Conservation (phyloP, 495 filamentous ascomycete species). For the Penicillium samsonianum region DNA sequence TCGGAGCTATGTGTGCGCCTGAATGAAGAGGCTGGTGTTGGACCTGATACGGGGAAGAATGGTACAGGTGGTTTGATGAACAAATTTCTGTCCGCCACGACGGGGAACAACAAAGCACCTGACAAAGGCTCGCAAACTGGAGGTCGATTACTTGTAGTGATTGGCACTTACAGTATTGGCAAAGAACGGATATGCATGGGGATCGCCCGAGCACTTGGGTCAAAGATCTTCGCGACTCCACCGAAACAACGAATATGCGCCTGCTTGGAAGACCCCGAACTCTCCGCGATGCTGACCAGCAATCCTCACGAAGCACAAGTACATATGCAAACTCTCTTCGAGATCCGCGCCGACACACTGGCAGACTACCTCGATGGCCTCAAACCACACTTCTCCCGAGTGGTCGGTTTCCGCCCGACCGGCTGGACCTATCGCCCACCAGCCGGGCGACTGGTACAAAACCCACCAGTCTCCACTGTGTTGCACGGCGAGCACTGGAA, state of each 20-base stretch:
- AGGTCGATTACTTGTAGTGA: slow-evolving; percentile 83
- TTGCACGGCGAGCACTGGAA: slow-evolving; percentile 75
- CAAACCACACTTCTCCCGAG: slow-evolving; percentile 74
- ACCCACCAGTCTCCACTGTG: slow-evolving; percentile 65
- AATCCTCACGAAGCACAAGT: slow-evolving; percentile 87
- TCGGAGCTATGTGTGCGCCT: slow-evolving; percentile 81
- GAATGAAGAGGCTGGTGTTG: slow-evolving; percentile 56
- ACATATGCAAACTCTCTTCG: slow-evolving; percentile 94
- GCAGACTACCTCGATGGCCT: slow-evolving; percentile 79
- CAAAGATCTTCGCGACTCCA: slow-evolving; percentile 87
- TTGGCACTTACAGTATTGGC: slow-evolving; percentile 96
- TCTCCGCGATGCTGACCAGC: slow-evolving; percentile 71
- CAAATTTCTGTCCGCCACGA: slow-evolving; percentile 55
- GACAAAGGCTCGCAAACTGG: slow-evolving; percentile 20
- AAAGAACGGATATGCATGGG: slow-evolving; percentile 96
- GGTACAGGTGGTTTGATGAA: slow-evolving; percentile 58
- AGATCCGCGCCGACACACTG: slow-evolving; percentile 84
- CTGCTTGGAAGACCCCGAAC: slow-evolving; percentile 82
- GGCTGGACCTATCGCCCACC: slow-evolving; percentile 90
- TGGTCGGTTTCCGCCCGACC: slow-evolving; percentile 89
- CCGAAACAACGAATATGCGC: slow-evolving; percentile 80
- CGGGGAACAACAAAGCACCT: slow-evolving; percentile 13
- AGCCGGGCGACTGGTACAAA: slow-evolving; percentile 60
- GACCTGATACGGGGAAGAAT: slow-evolving; percentile 38
- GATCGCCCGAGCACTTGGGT: slow-evolving; percentile 80